Percentiles rank a stretch among this genome's conserved stretches.
Evolutionary conservation across 139 green algal genomes (phyloP).

Genomic region (Tetradesmus lagerheimii): DNA sequence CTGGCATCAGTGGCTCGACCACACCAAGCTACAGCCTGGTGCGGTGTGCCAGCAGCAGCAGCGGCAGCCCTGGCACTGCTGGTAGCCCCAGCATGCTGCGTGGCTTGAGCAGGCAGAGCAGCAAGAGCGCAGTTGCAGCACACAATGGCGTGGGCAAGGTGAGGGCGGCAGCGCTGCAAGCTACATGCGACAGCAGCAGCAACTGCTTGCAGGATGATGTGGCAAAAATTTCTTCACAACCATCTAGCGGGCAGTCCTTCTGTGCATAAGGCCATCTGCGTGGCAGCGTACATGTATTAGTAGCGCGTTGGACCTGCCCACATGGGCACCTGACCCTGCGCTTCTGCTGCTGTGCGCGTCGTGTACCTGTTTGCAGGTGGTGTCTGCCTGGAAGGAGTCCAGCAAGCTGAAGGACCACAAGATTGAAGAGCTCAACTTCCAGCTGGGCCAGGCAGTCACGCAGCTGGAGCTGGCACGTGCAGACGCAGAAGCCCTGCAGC

Average conservation of each 20-base stretch:
- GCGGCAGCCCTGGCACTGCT: not conserved
- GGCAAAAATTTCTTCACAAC: not conserved
- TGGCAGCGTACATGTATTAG: no score
- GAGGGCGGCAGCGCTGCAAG: not conserved
- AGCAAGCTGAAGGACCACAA: slow-evolving; percentile 46
- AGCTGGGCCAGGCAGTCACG: slow-evolving; percentile 34
- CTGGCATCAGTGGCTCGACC: not conserved
- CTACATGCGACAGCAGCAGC: not conserved
- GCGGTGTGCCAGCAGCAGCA: not conserved
- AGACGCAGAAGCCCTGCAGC: slow-evolving; percentile 8
- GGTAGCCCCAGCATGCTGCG: slow-evolving; percentile 1
- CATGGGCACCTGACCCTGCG: no score
- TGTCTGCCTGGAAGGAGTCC: slow-evolving; percentile 42
- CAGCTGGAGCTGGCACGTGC: slow-evolving; percentile 21
- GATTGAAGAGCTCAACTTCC: slow-evolving; percentile 53
- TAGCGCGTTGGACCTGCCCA: no score
- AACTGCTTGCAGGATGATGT: not conserved
- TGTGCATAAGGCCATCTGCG: no score
- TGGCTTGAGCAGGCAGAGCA: slow-evolving; percentile 35
- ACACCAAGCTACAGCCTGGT: not conserved
- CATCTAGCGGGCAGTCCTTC: not conserved
- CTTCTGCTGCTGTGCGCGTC: not conserved
- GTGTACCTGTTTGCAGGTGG: slow-evolving; percentile 27
- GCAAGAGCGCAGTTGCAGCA: slow-evolving; percentile 8
- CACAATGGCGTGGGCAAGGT: slow-evolving; percentile 29